A percentile compares a stretch with the other conserved stretches of the same genome.
Evolutionary conservation across 805 yeast species (phyloP).

Genomic region (Candida lessepsii): DNA sequence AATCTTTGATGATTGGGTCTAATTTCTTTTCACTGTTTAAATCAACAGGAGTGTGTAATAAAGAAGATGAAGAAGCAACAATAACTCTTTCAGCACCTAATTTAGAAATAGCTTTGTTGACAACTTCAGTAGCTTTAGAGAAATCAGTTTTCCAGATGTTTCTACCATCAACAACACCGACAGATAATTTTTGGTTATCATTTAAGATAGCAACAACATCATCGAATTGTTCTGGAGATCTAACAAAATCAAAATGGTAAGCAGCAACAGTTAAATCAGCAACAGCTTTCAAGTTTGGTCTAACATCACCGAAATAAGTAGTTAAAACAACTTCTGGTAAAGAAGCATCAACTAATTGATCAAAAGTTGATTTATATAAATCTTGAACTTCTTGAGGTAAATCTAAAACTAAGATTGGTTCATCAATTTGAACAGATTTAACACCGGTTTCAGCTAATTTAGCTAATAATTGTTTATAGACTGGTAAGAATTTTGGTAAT

Average conservation of each 20-base stretch:
- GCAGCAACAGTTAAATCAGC: slow-evolving; percentile 90
- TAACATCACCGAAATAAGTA: slow-evolving; percentile 97
- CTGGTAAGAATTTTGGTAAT: slow-evolving; percentile 87
- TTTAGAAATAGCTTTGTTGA: slow-evolving; percentile 78
- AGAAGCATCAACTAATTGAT: slow-evolving; percentile 60
- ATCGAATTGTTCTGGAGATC: slow-evolving; percentile 94
- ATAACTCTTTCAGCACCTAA: slow-evolving; percentile 84
- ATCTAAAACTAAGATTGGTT: slow-evolving; percentile 94
- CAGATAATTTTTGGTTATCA: slow-evolving; percentile 79
- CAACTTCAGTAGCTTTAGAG: slow-evolving; percentile 78
- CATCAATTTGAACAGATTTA: slow-evolving; percentile 91
- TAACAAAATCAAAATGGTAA: slow-evolving; percentile 94
- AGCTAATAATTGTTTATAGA: slow-evolving; percentile 82
- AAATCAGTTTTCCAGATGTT: slow-evolving; percentile 99
- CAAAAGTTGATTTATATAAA: slow-evolving; percentile 88
- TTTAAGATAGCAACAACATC: slow-evolving; percentile 67
- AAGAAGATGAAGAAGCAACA: slow-evolving; percentile 94
- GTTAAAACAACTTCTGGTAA: slow-evolving; percentile 81
- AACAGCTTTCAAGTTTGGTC: slow-evolving; percentile 91
- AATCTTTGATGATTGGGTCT: slow-evolving; percentile 87
- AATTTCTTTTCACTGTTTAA: slow-evolving; percentile 88
- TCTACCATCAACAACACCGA: slow-evolving; percentile 98
- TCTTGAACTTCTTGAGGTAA: slow-evolving; percentile 79
- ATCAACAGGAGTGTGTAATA: slow-evolving; percentile 98
- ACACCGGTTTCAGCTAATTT: slow-evolving; percentile 96